phyloP scores from a whole-genome alignment of 164 flowering plant species.

The Vitis rotundifolia region DNA sequence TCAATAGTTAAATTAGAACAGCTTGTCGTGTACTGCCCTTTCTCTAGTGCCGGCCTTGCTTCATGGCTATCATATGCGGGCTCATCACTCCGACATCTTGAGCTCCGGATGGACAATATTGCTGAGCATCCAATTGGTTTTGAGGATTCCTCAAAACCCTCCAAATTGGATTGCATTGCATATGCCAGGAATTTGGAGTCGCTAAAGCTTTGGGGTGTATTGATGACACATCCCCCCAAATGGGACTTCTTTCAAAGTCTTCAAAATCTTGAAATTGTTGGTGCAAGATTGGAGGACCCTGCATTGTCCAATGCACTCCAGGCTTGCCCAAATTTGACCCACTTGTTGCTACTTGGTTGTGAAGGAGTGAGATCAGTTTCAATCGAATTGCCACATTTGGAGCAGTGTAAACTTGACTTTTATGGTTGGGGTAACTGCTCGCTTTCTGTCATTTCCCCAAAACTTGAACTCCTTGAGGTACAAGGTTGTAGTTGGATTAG shows the following conservation, averaged over 20 bases:
- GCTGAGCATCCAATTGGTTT: slow-evolving; percentile 22
- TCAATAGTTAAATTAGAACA: slow-evolving; percentile 44
- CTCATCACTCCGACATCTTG: slow-evolving; percentile 55
- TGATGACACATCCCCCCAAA: slow-evolving; percentile 57
- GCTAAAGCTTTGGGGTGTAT: slow-evolving; percentile 81
- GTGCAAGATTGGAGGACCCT: slow-evolving; percentile 63
- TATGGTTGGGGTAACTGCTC: slow-evolving; percentile 66
- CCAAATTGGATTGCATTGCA: slow-evolving; percentile 60
- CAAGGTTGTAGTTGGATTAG: slow-evolving; percentile 84
- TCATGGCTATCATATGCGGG: slow-evolving; percentile 53
- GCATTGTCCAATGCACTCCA: slow-evolving; percentile 49
- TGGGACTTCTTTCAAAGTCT: slow-evolving; percentile 66
- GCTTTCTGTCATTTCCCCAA: slow-evolving; percentile 50
- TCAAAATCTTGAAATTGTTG: slow-evolving; percentile 67
- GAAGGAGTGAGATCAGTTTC: slow-evolving; percentile 62
- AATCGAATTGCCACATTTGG: slow-evolving; percentile 55
- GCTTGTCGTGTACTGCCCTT: slow-evolving; percentile 78
- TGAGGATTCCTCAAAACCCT: slow-evolving; percentile 23
- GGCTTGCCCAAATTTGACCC: slow-evolving; percentile 74
- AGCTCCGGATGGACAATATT: slow-evolving; percentile 79
- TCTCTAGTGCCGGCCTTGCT: slow-evolving; percentile 54
- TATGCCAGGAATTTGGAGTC: slow-evolving; percentile 56
- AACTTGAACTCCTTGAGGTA: slow-evolving; percentile 57
- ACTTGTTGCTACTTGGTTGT: slow-evolving; percentile 67
- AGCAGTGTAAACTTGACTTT: slow-evolving; percentile 78